These are phyloP conservation scores for Pseudoneurospora amorphoporcata DNA, from an alignment of 495 filamentous ascomycete genomes.

Conservation along the genomic window DNA sequence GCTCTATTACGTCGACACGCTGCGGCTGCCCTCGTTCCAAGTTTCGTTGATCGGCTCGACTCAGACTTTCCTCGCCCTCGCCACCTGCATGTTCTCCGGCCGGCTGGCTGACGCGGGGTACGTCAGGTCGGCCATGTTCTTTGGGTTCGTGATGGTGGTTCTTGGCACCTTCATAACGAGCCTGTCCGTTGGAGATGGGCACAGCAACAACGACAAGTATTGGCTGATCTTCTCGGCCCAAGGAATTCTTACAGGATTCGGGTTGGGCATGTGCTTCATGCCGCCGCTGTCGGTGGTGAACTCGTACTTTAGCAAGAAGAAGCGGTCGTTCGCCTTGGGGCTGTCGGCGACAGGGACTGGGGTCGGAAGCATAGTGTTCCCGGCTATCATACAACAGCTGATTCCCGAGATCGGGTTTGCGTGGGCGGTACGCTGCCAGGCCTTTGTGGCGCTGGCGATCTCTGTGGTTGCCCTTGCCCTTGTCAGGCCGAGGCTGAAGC, in stretches of 20 bases:
- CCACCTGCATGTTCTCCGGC: slow-evolving; percentile 29
- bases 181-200: slow-evolving; percentile 10
- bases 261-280: slow-evolving; percentile 35
- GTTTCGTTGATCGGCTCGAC: slow-evolving; percentile 39
- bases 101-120: slow-evolving; percentile 34
- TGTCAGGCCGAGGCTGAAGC: slow-evolving; percentile 23
- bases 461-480: slow-evolving; percentile 19
- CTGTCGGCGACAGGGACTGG: slow-evolving; percentile 32
- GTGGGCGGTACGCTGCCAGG: slow-evolving; percentile 34
- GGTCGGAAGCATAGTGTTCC: slow-evolving; percentile 34
- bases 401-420: slow-evolving; percentile 33
- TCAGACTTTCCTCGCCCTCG: slow-evolving; percentile 33
- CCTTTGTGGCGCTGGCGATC: slow-evolving; percentile 28
- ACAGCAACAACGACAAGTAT: slow-evolving; percentile 11
- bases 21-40: slow-evolving; percentile 28
- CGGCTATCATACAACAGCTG: slow-evolving; percentile 31
- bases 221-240: slow-evolving; percentile 38
- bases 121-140: slow-evolving; percentile 23
- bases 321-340: slow-evolving; percentile 25
- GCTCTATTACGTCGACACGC: slow-evolving; percentile 35
- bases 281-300: slow-evolving; percentile 29
- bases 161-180: slow-evolving; percentile 36
- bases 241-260: slow-evolving; percentile 31
- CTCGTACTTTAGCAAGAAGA: slow-evolving; percentile 29
- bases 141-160: slow-evolving; percentile 26